phyloP scores from a whole-genome alignment of 1,284 basidiomycete genomes.

The Rhizoctonia solani region DNA sequence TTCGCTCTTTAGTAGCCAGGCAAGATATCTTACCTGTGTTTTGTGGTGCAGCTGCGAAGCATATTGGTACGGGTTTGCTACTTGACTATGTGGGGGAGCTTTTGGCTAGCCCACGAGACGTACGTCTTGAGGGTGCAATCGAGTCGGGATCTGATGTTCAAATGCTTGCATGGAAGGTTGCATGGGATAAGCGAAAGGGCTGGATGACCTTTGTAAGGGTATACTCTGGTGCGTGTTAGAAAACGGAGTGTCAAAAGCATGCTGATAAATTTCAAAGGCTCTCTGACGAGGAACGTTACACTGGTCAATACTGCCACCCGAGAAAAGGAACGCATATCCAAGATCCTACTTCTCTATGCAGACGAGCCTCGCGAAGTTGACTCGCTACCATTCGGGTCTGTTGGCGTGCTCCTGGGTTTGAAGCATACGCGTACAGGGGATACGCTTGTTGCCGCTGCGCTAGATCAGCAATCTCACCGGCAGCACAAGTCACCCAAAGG shows the following conservation, averaged over 20 bases:
- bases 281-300: conserved; percentile 62
- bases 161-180: conserved; percentile 85
- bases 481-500: conserved; percentile 3
- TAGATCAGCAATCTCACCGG: conserved; percentile 24
- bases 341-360: conserved; percentile 81
- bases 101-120: conserved; percentile 76
- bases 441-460: conserved; percentile 61
- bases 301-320: conserved; percentile 72
- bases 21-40: conserved; percentile 77
- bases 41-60: conserved; percentile 80
- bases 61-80: conserved; percentile 79
- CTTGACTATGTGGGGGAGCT: conserved; percentile 82
- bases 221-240: conserved; percentile 68
- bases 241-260: not conserved
- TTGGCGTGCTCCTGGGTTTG: conserved; percentile 83
- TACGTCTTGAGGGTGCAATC: conserved; percentile 47
- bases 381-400: conserved; percentile 77
- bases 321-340: conserved; percentile 72
- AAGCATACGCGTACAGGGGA: conserved; percentile 87
- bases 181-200: conserved; percentile 79
- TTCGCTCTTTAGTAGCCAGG: conserved; percentile 68
- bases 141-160: conserved; percentile 48
- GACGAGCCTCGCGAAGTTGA: conserved; percentile 79
- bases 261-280: conserved; percentile 52
- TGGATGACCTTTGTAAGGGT: conserved; percentile 92